Conservation (phyloP, 257 asterid species). For the Solanum ossicruentum region DNA sequence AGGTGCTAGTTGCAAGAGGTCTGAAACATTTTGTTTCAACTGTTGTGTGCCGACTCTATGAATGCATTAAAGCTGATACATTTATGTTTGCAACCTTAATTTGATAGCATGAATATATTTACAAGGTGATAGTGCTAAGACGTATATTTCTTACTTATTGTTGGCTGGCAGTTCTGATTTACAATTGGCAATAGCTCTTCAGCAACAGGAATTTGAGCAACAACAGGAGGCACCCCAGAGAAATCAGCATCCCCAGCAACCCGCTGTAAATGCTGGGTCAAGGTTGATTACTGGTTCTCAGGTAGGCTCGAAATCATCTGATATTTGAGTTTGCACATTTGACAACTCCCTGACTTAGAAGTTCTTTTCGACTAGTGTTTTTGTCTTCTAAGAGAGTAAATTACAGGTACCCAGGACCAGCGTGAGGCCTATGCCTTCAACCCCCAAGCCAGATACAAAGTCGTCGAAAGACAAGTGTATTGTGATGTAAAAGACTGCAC, state of each 20-base stretch:
- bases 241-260: slow-evolving; percentile 25
- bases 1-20: background rate
- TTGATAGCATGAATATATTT: background rate
- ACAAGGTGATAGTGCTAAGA: background rate
- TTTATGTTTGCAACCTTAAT: background rate
- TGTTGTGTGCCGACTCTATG: background rate
- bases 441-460: slow-evolving; percentile 56
- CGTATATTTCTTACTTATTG: background rate
- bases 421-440: slow-evolving; percentile 19
- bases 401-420: slow-evolving; percentile 54
- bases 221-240: slow-evolving; percentile 42
- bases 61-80: background rate
- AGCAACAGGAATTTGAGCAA: slow-evolving; percentile 85
- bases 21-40: background rate
- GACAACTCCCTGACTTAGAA: background rate
- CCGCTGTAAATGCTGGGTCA: slow-evolving; percentile 33
- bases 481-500: slow-evolving; percentile 31
- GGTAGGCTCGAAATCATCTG: slow-evolving; percentile 18
- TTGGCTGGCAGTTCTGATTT: slow-evolving; percentile 61
- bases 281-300: slow-evolving; percentile 74
- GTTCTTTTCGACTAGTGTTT: background rate
- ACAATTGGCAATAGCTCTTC: slow-evolving; percentile 92
- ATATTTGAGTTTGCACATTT: background rate
- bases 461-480: slow-evolving; percentile 59
- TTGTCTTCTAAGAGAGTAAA: background rate